Evolutionary conservation across 805 yeast species (phyloP).

Genomic region (Candida ulmi): DNA sequence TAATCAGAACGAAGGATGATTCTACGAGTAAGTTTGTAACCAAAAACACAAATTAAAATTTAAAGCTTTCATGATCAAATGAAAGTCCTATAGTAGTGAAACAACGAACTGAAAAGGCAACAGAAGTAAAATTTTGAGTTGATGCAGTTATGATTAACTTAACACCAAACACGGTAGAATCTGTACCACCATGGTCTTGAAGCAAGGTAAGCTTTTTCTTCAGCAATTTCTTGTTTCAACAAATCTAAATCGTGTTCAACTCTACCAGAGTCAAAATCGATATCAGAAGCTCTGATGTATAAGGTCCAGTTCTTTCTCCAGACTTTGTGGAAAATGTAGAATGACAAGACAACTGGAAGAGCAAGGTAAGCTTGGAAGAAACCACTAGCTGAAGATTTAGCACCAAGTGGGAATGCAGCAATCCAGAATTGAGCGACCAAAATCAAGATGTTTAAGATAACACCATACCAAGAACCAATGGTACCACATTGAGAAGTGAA

Average conservation of each 20-base stretch:
- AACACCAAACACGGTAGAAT: conserved; percentile 1
- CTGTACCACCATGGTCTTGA: conserved; percentile 2
- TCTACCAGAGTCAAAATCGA: conserved; percentile 61
- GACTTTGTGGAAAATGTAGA: conserved; percentile 35
- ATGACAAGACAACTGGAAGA: conserved; percentile 32
- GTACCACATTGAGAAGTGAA: conserved; percentile 66
- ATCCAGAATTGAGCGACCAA: conserved; percentile 79
- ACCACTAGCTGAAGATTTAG: conserved; percentile 19
- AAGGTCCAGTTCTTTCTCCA: conserved; percentile 36
- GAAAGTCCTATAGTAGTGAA: too few relatives aligned
- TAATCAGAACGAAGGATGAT: too few relatives aligned
- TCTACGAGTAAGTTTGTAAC: too few relatives aligned
- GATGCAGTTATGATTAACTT: background rate
- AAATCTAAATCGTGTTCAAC: conserved; percentile 54
- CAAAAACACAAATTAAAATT: too few relatives aligned
- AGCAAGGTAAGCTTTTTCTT: background rate
- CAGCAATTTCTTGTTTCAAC: conserved; percentile 42
- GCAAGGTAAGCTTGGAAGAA: conserved; percentile 38
- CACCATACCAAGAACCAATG: conserved; percentile 61
- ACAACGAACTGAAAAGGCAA: background rate
- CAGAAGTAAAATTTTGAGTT: background rate
- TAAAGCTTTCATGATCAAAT: too few relatives aligned
- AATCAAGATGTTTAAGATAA: conserved; percentile 50
- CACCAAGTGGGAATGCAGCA: conserved; percentile 53
- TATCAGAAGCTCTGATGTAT: conserved; percentile 38